phyloP scores from a whole-genome alignment of 805 yeast genomes.

The Candida caryicola region DNA sequence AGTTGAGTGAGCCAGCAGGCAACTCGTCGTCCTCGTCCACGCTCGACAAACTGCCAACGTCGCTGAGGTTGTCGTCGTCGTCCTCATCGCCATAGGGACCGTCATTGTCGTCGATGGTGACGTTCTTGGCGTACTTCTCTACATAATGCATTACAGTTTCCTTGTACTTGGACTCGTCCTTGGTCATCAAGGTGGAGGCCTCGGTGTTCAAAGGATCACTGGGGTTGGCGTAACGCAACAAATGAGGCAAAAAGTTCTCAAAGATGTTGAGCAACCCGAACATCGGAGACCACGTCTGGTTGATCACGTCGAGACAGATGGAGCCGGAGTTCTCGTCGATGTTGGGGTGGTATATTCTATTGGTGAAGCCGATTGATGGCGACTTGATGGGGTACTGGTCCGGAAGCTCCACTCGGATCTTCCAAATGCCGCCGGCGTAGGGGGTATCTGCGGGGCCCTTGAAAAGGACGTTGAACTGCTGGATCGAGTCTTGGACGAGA shows the following conservation, averaged over 20 bases:
- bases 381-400: slow-evolving; percentile 94
- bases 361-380: slow-evolving; percentile 91
- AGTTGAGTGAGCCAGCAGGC: slow-evolving; percentile 10
- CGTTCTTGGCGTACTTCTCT: slow-evolving; percentile 51
- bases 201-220: slow-evolving; percentile 90
- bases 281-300: slow-evolving; percentile 98
- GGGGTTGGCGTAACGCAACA: slow-evolving; percentile 88
- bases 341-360: slow-evolving; percentile 91
- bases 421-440: slow-evolving; percentile 88
- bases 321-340: slow-evolving; percentile 89
- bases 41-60: slow-evolving; percentile 48
- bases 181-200: slow-evolving; percentile 76
- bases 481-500: slow-evolving; percentile 70
- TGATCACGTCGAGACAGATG: slow-evolving; percentile 92
- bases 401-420: slow-evolving; percentile 87
- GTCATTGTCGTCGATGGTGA: slow-evolving; percentile 40
- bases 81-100: slow-evolving; percentile 19
- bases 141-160: slow-evolving; percentile 73
- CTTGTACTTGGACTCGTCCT: slow-evolving; percentile 64
- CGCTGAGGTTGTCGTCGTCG: slow-evolving; percentile 44
- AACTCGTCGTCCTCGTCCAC: slow-evolving; percentile 44
- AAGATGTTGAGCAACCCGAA: slow-evolving; percentile 88
- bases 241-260: slow-evolving; percentile 90
- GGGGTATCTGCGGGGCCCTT: slow-evolving; percentile 82
- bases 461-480: slow-evolving; percentile 82